These are phyloP conservation scores for Spathaspora jeffriesii DNA, from an alignment of 1,139 yeast species.

Conservation along the genomic window DNA sequence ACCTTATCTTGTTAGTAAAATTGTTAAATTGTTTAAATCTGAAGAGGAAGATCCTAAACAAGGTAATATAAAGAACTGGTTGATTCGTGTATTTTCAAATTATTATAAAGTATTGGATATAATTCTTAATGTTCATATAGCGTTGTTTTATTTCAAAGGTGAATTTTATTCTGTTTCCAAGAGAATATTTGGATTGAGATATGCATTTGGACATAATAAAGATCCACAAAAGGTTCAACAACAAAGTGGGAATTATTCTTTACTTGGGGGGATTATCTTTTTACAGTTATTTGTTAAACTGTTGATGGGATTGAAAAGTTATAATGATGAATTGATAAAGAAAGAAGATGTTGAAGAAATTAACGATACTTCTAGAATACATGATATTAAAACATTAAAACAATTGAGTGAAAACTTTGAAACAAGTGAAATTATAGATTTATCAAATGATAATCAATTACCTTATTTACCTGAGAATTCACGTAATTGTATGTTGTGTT, in stretches of 20 bases:
- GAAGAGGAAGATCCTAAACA: constrained; percentile 18
- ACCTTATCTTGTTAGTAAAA: constrained; percentile 50
- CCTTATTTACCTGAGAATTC: constrained; percentile 74
- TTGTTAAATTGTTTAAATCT: constrained; percentile 26
- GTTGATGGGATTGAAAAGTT: constrained; percentile 32
- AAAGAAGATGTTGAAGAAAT: constrained; percentile 14
- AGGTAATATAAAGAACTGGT: constrained; percentile 3
- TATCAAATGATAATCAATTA: constrained; percentile 56
- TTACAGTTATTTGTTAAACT: constrained; percentile 57
- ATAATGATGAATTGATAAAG: constrained; percentile 17
- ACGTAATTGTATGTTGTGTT: constrained; percentile 81
- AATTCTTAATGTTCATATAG: constrained; percentile 68
- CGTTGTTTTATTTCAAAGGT: constrained; percentile 81
- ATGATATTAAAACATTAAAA: constrained; percentile 21
- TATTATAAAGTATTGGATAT: constrained; percentile 51
- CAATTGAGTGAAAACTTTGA: constrained; percentile 16
- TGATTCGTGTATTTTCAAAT: constrained; percentile 17
- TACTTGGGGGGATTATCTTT: constrained; percentile 71
- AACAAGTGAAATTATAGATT: constrained; percentile 34
- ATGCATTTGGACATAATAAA: constrained; percentile 68
- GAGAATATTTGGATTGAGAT: constrained; percentile 76
- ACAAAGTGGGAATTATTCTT: constrained; percentile 64
- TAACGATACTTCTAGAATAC: constrained; percentile 10
- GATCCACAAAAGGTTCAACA: constrained; percentile 41
- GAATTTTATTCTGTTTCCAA: constrained; percentile 77